Evolutionary conservation across 768 basidiomycete species (phyloP), one percentile per base, ranked within the genome.

Genomic region (Solioccasus polychromus): DNA sequence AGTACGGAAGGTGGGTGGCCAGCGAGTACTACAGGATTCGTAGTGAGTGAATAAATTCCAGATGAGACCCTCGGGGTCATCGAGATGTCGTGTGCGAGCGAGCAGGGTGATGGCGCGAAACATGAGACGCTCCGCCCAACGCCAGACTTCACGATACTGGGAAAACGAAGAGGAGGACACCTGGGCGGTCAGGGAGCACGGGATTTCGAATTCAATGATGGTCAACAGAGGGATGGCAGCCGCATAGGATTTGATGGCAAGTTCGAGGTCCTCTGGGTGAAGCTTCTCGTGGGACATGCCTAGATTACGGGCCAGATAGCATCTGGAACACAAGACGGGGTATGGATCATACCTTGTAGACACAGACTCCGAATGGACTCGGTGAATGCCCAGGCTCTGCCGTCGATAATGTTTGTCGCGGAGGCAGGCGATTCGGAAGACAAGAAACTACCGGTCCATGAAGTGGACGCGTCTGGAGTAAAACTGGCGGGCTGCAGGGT

Each of bases 71-170:
- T 59, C 56, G 6, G 54, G 43, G 41, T 73, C 69, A 37, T 71
- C 68, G 9, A 61, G 60, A 45, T 57, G 53, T 12, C 67, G 69
- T 0, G 68, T 66, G 12, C 75, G 74, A 3, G 88, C 70, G 14
- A 82, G 77, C 0, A 92, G 64, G 2, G 88, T 69, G 34, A 88
- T 75, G 2, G 82, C 83, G n/a, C 93, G 78, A 71, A 88, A 87
- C n/a, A 93, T 69, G 19, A 90, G 73, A 17, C 82, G 75, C 55
- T 95, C 91, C 3, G 79, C 72, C 88, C 89, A 93, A 39, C 92
- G 75, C 74, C 90, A 92, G 9, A 94, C 73, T 57, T 97, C 93
- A 7, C 86, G 84, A 44, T 87, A 82, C 36, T 76, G 76, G 4
- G 69, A 61, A 55, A 92, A 92, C 5, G 82, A 72, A 3, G 76